phyloP scores from a whole-genome alignment of 495 filamentous ascomycete species.

The Aspergillus sparsus region DNA sequence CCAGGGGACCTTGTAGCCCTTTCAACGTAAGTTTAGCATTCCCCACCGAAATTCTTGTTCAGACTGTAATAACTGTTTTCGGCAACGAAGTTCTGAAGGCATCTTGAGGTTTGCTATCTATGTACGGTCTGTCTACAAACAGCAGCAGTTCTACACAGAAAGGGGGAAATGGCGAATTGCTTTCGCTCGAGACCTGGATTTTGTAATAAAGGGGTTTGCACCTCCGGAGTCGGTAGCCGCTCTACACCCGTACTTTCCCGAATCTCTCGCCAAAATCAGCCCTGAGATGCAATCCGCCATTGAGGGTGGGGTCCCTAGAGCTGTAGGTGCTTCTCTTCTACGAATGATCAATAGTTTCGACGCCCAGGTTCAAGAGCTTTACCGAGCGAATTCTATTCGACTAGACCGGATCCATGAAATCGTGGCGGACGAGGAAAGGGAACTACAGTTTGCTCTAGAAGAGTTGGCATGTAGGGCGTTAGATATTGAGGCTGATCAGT shows the following conservation, averaged over 20 bases:
- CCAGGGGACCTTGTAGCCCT: slow-evolving; percentile 76
- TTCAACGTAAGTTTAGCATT: slow-evolving; percentile 37
- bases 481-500: slow-evolving; percentile 41
- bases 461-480: slow-evolving; percentile 61
- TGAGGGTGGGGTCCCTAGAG: slow-evolving; percentile 48
- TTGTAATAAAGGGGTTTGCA: slow-evolving; percentile 65
- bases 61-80: neutral
- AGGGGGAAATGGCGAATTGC: slow-evolving; percentile 73
- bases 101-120: slow-evolving; percentile 65
- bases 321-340: slow-evolving; percentile 38
- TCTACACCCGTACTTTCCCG: slow-evolving; percentile 65
- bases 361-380: slow-evolving; percentile 34
- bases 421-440: slow-evolving; percentile 49
- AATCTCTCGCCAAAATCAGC: slow-evolving; percentile 35
- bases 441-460: slow-evolving; percentile 58
- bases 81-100: slow-evolving; percentile 34
- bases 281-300: slow-evolving; percentile 43
- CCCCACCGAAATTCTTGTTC: neutral
- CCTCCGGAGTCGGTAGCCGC: slow-evolving; percentile 55
- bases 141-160: slow-evolving; percentile 71
- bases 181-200: slow-evolving; percentile 48
- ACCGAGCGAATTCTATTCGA: slow-evolving; percentile 46
- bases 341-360: slow-evolving; percentile 36
- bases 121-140: slow-evolving; percentile 60
- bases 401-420: slow-evolving; percentile 52